Conservation (phyloP, 768 basidiomycete species). For the Russula earlei region DNA sequence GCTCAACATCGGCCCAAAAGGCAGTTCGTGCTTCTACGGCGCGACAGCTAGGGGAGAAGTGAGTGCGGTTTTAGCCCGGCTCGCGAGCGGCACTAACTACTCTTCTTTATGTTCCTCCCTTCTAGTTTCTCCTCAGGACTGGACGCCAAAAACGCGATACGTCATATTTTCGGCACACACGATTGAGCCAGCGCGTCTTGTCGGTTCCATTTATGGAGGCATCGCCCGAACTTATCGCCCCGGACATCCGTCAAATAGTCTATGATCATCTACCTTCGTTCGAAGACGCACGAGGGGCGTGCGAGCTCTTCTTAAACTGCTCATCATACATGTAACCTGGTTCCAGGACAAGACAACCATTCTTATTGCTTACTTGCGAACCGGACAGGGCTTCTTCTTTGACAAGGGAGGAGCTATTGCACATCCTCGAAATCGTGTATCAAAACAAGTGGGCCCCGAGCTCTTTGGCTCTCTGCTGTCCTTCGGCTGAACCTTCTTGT, state of each 20-base stretch:
- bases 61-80: constrained; percentile 15
- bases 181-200: constrained; percentile 15
- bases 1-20: constrained; percentile 44
- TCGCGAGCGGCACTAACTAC: too few species aligned
- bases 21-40: constrained; percentile 50
- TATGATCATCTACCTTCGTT: constrained; percentile 43
- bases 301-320: constrained; percentile 56
- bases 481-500: background rate
- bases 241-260: constrained; percentile 33
- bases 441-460: constrained; percentile 33
- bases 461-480: background rate
- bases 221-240: constrained; percentile 10
- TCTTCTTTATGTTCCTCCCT: background rate
- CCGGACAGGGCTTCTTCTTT: constrained; percentile 43
- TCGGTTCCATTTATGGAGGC: constrained; percentile 18
- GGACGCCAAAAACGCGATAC: background rate
- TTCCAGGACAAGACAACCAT: background rate
- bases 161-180: constrained; percentile 14
- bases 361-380: background rate
- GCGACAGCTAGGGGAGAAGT: constrained; percentile 64
- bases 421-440: constrained; percentile 48
- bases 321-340: constrained; percentile 39
- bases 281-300: constrained; percentile 50
- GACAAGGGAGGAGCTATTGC: constrained; percentile 43
- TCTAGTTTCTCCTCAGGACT: constrained; percentile 2